A percentile compares a stretch with the other conserved stretches of the same genome.
phyloP scores from a whole-genome alignment of 2,329 filamentous ascomycete genomes.

The Aureobasidium sp. region DNA sequence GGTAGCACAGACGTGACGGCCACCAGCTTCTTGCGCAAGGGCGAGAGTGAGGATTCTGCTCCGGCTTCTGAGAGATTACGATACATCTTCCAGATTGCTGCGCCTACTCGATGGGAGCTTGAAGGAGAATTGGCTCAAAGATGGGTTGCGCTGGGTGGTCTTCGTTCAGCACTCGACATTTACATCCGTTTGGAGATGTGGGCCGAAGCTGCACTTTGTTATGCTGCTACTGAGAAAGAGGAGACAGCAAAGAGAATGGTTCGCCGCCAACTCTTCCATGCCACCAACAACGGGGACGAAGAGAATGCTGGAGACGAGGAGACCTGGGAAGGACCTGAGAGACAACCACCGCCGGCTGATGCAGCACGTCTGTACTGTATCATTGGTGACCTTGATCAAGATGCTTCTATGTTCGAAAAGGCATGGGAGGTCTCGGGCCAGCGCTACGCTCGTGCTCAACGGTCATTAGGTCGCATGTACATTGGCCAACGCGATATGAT shows the following conservation, averaged over 20 bases:
- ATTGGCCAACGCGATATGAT: slow-evolving; percentile 57
- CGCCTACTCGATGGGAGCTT: slow-evolving; percentile 85
- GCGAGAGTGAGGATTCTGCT: slow-evolving; percentile 69
- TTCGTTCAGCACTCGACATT: slow-evolving; percentile 87
- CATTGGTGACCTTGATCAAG: slow-evolving; percentile 75
- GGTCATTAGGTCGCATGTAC: slow-evolving; percentile 74
- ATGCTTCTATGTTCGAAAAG: slow-evolving; percentile 66
- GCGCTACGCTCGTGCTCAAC: slow-evolving; percentile 79
- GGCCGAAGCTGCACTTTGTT: slow-evolving; percentile 89
- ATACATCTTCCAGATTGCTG: slow-evolving; percentile 76
- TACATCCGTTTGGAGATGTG: slow-evolving; percentile 90
- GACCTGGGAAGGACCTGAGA: slow-evolving; percentile 58
- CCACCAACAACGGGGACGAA: slow-evolving; percentile 38
- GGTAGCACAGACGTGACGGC: slow-evolving; percentile 37
- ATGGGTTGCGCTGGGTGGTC: slow-evolving; percentile 83
- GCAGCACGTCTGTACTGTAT: slow-evolving; percentile 88
- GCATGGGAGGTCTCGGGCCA: slow-evolving; percentile 80
- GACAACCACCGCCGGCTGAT: slow-evolving; percentile 65
- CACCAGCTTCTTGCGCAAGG: slow-evolving; percentile 71
- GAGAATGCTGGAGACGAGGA: slow-evolving; percentile 30
- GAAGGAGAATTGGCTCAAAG: slow-evolving; percentile 86
- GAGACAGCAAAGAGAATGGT: slow-evolving; percentile 72
- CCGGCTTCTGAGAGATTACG: slow-evolving; percentile 65
- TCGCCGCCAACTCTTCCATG: slow-evolving; percentile 68
- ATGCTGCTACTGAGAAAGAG: slow-evolving; percentile 70